Evolutionary conservation across 2,329 filamentous ascomycete genomes (phyloP).

Genomic region (Xylaria sp.): DNA sequence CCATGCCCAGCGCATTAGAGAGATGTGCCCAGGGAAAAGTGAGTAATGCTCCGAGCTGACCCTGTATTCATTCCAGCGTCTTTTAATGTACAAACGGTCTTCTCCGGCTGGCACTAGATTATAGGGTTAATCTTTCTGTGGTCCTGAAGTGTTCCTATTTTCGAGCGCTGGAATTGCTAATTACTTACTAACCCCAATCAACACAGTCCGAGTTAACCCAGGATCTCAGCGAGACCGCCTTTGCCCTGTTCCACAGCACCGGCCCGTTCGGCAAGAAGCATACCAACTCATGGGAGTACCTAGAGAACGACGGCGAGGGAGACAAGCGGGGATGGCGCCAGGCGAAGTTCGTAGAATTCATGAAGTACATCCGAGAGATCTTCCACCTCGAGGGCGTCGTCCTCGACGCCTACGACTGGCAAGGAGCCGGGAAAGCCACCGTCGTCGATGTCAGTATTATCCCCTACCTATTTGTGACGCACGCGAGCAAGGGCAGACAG

Average conservation of each 20-base stretch:
- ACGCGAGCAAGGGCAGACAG: background rate
- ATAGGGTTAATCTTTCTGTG: background rate
- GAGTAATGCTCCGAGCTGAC: background rate
- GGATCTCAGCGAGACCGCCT: conserved; percentile 52
- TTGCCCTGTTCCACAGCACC: conserved; percentile 52
- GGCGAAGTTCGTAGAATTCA: conserved; percentile 55
- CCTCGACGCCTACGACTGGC: conserved; percentile 52
- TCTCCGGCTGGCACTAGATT: background rate
- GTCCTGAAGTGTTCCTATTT: background rate
- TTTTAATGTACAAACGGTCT: background rate
- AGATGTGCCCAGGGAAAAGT: conserved; percentile 49
- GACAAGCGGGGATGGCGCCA: conserved; percentile 53
- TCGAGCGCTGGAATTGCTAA: background rate
- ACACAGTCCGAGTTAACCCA: conserved; percentile 45
- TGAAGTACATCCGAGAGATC: conserved; percentile 55
- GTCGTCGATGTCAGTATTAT: conserved; percentile 55
- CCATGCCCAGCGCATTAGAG: conserved; percentile 51
- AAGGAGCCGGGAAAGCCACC: conserved; percentile 50
- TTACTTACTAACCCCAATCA: background rate
- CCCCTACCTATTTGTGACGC: too few relatives aligned
- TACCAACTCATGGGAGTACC: conserved; percentile 53
- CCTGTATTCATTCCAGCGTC: background rate
- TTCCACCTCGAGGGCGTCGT: conserved; percentile 53
- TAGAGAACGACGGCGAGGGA: conserved; percentile 56
- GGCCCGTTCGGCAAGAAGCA: conserved; percentile 47